Percentiles rank a stretch among this genome's conserved stretches.
These are phyloP conservation scores for Neurospora pannonica DNA, from an alignment of 495 filamentous ascomycete genomes.

Conservation along the genomic window DNA sequence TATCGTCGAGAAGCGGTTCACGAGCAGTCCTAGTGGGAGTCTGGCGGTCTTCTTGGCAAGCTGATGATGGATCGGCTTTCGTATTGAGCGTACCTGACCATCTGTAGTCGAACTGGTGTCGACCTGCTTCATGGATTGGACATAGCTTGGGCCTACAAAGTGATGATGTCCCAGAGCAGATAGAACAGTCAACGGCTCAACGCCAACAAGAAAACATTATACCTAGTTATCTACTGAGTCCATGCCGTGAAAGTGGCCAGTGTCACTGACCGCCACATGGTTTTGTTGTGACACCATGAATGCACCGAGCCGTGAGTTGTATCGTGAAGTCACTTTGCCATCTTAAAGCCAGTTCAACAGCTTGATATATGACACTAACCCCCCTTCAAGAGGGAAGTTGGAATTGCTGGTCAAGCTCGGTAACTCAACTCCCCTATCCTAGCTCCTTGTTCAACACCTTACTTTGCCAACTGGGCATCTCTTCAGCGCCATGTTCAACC, in stretches of 20 bases:
- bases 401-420: neutral
- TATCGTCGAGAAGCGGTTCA: neutral
- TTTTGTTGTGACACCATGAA: neutral
- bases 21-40: neutral
- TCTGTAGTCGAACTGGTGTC: neutral
- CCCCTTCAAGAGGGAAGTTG: neutral
- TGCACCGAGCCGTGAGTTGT: neutral
- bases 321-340: neutral
- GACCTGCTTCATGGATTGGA: neutral
- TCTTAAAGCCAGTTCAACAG: neutral
- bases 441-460: neutral
- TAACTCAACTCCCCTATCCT: neutral
- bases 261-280: neutral
- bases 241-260: neutral
- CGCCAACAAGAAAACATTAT: neutral
- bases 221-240: neutral
- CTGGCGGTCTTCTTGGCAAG: neutral
- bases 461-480: neutral
- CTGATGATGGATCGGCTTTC: neutral
- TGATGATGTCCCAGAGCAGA: neutral
- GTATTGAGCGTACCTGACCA: neutral
- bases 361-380: neutral
- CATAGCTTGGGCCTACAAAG: neutral
- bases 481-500: neutral
- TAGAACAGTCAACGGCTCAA: neutral